Evolutionary conservation across 73 alveolate genomes (phyloP).

Genomic region (Effrenium voratum): DNA sequence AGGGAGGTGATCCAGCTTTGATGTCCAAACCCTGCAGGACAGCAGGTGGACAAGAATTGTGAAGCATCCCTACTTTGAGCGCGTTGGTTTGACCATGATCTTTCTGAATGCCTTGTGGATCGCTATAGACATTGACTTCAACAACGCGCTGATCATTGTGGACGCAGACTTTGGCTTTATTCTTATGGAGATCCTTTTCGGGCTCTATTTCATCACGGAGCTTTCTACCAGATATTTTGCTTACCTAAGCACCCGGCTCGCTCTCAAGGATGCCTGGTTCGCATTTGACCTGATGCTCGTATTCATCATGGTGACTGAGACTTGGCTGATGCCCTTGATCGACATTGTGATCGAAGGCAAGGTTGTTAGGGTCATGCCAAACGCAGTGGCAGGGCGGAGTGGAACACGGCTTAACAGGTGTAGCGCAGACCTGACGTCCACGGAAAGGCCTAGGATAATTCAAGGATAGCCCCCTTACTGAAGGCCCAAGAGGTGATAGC

Average conservation of each 20-base stretch:
- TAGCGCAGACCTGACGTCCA: too few species aligned
- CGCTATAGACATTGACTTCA: conserved; percentile 47
- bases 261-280: conserved; percentile 52
- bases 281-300: conserved; percentile 46
- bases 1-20: too few species aligned
- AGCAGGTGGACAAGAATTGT: conserved; percentile 22
- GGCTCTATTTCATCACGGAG: conserved; percentile 24
- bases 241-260: background rate
- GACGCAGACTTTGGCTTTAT: background rate
- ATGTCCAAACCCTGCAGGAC: background rate
- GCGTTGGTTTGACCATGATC: conserved; percentile 39
- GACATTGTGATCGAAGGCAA: too few species aligned
- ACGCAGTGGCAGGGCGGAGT: too few species aligned
- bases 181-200: conserved; percentile 31
- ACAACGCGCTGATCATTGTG: background rate
- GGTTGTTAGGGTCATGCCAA: too few species aligned
- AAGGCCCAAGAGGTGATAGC: too few species aligned
- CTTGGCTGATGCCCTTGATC: conserved; percentile 43
- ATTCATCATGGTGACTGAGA: conserved; percentile 69
- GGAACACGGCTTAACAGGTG: too few species aligned
- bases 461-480: too few species aligned
- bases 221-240: background rate
- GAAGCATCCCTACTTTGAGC: conserved; percentile 20
- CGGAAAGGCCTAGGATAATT: too few species aligned
- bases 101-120: conserved; percentile 64